Evolutionary conservation across 352 stramenopile species (phyloP), one percentile per base, ranked within the genome.

Genomic region (Phytophthora nicotianae): DNA sequence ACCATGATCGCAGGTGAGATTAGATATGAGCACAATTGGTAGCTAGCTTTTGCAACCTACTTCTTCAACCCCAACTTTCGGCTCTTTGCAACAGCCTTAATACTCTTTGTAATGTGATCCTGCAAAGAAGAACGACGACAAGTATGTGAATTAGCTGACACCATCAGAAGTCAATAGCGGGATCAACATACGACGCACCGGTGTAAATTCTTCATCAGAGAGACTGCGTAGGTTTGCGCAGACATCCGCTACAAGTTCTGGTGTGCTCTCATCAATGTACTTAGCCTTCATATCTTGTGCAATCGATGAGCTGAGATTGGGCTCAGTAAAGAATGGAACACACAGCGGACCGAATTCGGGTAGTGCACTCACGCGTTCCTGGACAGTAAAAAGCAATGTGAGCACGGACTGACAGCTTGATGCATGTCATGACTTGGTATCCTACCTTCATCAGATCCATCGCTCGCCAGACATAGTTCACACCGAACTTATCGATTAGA

Each of bases 401-500:
- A 17, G 16, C 21, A 57, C 27, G 4, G 3, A 56, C 8, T 20
- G 10, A 38, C 37, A 14, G 17, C 13, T 46, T 33, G 5, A 50
- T 47, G 24, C 21, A 46, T 21, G 8, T 11, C 11, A 49, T 13
- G 16, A 16, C 11, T 2, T 32, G 14, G 13, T 45, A 16, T 16
- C 38, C 14, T 49, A 90, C 82, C 72, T 94, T 94, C 87, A 96
- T 96, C 32, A 94, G 47, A 57, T 87, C 73, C 74, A 94, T 89
- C 3, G 85, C 75, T 26, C 65, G 63, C 82, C 81, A 93, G 6
- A 92, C 76, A 65, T 93, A 94, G 17, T 87, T 68, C 11, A 81
- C 51, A 38, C 80, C 83, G 50, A 88, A 91, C 48, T 77, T 50
- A 1, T 70, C 38, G n/a, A 91, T 19, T 19, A 93, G 48, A 5